Evolutionary conservation across 495 filamentous ascomycete genomes (phyloP), one percentile per base, ranked within the genome.

Genomic region (Aspergillus affinis): DNA sequence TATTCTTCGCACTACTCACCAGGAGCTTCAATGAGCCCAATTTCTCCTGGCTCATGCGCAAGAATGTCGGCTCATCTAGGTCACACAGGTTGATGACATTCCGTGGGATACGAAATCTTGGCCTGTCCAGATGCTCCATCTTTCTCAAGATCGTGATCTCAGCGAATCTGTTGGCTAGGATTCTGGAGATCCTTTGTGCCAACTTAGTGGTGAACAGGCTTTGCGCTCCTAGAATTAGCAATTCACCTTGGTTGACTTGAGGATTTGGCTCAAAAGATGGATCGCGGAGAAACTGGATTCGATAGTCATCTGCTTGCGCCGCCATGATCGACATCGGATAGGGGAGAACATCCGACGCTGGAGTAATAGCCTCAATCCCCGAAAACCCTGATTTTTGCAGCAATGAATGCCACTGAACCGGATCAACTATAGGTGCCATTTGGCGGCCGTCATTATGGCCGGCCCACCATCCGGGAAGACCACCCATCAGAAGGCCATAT

Each of bases 61-160:
- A 66, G 29, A 84, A 78, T 18, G 80, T 63, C 0, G 78, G 71
- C 7, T 67, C 60, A 63, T 77, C 72, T n/a, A 79, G 64, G 26
- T 85, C 82, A 10, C 64, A 51, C 17, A 85, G 63, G 58, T 57
- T 72, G 12, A 84, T 32, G 10, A 69, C 63, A 13, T 67, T 6
- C 60, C 62, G n/a, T 19, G 10, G 48, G 61, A 15, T 17, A 6
- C 8, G 49, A 45, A 20, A 1, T 15, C 36, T 7, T 13, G 7
- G 30, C 8, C 12, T 23, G 46, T 6, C 10, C 9, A 55, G 19
- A 4, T 55, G 4, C 19, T 55, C 53, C 1, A 46, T 19, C 21
- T 9, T 45, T 2, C 12, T 21, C 10, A 49, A 20, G 18, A 41
- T 10, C 13, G 2, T 4, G 36, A 41, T 41, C 2, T 41, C 10